Evolutionary conservation across 768 basidiomycete genomes (phyloP).

Genomic region (Gloeopeniophorella convolvens): DNA sequence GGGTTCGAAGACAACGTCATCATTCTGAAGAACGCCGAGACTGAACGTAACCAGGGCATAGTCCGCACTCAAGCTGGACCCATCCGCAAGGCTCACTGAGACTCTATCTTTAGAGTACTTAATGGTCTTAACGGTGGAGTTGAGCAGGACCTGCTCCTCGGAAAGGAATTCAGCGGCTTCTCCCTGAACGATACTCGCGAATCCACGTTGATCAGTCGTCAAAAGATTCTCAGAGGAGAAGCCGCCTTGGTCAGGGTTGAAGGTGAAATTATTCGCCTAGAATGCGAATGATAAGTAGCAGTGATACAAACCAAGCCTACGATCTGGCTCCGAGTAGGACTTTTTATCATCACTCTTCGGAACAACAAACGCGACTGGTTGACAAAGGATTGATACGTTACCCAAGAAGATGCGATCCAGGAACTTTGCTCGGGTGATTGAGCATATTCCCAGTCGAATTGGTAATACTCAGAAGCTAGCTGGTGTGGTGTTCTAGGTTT

Average conservation of each 20-base stretch:
- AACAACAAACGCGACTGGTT: slow-evolving; percentile 24
- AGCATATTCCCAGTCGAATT: slow-evolving; percentile 43
- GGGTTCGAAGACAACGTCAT: slow-evolving; percentile 52
- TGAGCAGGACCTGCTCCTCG: slow-evolving; percentile 41
- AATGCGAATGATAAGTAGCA: slow-evolving; percentile 17
- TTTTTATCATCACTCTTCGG: slow-evolving; percentile 21
- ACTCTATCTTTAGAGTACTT: slow-evolving; percentile 41
- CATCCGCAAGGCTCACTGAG: slow-evolving; percentile 40
- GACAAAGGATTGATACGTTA: slow-evolving; percentile 25
- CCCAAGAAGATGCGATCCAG: slow-evolving; percentile 60
- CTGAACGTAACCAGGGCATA: slow-evolving; percentile 66
- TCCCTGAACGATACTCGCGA: slow-evolving; percentile 46
- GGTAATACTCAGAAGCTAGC: slow-evolving; percentile 49
- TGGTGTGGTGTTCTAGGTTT: slow-evolving; percentile 41
- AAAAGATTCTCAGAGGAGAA: slow-evolving; percentile 51
- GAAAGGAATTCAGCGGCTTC: slow-evolving; percentile 53
- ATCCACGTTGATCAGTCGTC: slow-evolving; percentile 56
- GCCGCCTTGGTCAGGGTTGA: slow-evolving; percentile 44
- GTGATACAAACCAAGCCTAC: slow-evolving; percentile 35
- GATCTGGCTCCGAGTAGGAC: slow-evolving; percentile 33
- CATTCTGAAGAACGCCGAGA: slow-evolving; percentile 60
- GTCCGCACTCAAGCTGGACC: slow-evolving; percentile 40
- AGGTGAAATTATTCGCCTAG: slow-evolving; percentile 61
- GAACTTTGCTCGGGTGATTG: slow-evolving; percentile 60
- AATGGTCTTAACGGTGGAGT: slow-evolving; percentile 44